Evolutionary conservation across 2,329 filamentous ascomycete genomes (phyloP).

Genomic region (Cladophialophora yegresii): DNA sequence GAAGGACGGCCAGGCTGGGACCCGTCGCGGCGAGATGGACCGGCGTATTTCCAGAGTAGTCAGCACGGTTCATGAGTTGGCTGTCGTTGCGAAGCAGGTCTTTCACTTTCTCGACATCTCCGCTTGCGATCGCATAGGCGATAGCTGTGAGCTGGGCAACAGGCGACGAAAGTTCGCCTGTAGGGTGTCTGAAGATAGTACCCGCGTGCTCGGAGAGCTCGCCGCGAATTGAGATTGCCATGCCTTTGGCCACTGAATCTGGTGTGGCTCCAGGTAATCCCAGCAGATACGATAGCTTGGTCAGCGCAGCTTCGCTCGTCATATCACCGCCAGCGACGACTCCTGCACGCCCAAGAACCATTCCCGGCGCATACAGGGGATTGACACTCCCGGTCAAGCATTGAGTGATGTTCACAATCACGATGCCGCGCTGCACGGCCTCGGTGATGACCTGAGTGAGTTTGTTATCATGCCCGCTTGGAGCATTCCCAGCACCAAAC

Average conservation of each 20-base stretch:
- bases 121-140: slow-evolving; percentile 75
- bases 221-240: slow-evolving; percentile 75
- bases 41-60: slow-evolving; percentile 79
- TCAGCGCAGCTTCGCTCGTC: slow-evolving; percentile 85
- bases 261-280: slow-evolving; percentile 65
- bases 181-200: slow-evolving; percentile 74
- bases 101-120: slow-evolving; percentile 65
- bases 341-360: slow-evolving; percentile 76
- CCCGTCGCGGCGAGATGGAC: slow-evolving; percentile 61
- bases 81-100: slow-evolving; percentile 69
- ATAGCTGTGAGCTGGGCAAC: slow-evolving; percentile 71
- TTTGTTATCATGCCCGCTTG: slow-evolving; percentile 75
- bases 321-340: slow-evolving; percentile 71
- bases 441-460: slow-evolving; percentile 75
- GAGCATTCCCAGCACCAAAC: slow-evolving; percentile 90
- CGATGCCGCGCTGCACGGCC: slow-evolving; percentile 76
- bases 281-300: slow-evolving; percentile 85
- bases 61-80: slow-evolving; percentile 70
- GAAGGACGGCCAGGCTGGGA: slow-evolving; percentile 57
- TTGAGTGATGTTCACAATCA: slow-evolving; percentile 90
- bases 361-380: slow-evolving; percentile 74
- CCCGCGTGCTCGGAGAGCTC: slow-evolving; percentile 77
- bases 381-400: slow-evolving; percentile 74
- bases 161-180: slow-evolving; percentile 55
- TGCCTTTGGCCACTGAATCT: slow-evolving; percentile 67